Percentiles rank a stretch among this genome's conserved stretches.
These are phyloP conservation scores for Glycine latifolia DNA, from an alignment of 306 rosid species.

Conservation along the genomic window DNA sequence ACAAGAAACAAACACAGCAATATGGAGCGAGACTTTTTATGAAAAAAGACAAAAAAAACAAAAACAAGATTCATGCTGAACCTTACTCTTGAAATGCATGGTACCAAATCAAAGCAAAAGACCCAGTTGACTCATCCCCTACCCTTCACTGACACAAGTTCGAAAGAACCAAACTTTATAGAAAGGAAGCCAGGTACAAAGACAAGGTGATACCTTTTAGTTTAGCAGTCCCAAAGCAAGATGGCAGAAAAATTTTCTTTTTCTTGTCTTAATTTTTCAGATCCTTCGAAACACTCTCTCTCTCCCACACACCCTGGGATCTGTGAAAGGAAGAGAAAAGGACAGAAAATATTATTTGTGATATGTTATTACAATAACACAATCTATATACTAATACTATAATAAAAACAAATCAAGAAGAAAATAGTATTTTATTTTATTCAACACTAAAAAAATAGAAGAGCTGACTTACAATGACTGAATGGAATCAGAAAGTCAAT, in stretches of 20 bases:
- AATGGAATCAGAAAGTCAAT: constrained; percentile 45
- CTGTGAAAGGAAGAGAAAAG: constrained; percentile 64
- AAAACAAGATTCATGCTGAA: constrained; percentile 42
- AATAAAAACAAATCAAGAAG: not conserved
- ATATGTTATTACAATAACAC: not conserved
- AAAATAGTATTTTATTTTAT: not conserved
- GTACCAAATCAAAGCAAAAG: constrained; percentile 49
- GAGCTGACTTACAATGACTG: constrained; percentile 52
- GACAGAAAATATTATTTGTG: constrained; percentile 41
- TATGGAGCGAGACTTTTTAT: not conserved
- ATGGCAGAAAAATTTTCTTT: constrained; percentile 23
- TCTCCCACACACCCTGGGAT: constrained; percentile 51
- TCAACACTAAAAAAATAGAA: not conserved
- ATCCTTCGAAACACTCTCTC: constrained; percentile 47
- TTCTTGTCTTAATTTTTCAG: constrained; percentile 30
- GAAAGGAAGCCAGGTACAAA: constrained; percentile 51
- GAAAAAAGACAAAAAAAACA: not conserved
- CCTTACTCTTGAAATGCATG: constrained; percentile 47
- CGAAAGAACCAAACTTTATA: constrained; percentile 1
- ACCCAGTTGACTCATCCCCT: constrained; percentile 47
- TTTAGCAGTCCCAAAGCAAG: constrained; percentile 50
- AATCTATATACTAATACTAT: no score
- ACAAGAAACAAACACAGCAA: constrained; percentile 4
- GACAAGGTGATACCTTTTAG: constrained; percentile 52
- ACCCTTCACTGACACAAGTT: not conserved